A percentile compares a stretch with the other conserved stretches of the same genome.
These are phyloP conservation scores for Perkinsus olseni DNA, from an alignment of 169 alveolate species.

Conservation along the genomic window DNA sequence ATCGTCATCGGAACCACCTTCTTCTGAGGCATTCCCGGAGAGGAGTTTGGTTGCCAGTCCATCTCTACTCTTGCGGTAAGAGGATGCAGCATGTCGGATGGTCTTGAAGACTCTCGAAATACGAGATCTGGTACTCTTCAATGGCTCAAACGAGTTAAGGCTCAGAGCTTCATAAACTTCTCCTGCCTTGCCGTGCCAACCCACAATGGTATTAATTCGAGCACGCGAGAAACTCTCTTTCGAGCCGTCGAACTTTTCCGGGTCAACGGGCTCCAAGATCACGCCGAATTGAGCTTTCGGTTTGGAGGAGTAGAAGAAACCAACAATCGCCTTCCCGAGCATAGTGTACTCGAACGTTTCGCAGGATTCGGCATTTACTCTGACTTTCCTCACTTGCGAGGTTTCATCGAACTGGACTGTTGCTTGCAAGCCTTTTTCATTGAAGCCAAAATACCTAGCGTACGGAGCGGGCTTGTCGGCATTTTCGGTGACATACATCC, in stretches of 20 bases:
- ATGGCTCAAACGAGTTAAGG: too few species aligned
- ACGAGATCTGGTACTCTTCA: too few species aligned
- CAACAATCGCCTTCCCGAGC: background rate
- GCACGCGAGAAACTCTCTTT: background rate
- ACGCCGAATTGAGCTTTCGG: background rate
- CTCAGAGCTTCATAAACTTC: too few species aligned
- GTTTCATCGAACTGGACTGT: background rate
- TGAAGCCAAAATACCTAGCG: background rate
- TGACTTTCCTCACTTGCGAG: background rate
- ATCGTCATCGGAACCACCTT: too few species aligned
- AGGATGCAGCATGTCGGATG: too few species aligned
- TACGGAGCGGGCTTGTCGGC: background rate
- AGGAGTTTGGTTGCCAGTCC: too few species aligned
- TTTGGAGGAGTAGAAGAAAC: background rate
- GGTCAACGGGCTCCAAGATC: background rate
- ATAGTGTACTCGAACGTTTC: background rate
- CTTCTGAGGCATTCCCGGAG: too few species aligned
- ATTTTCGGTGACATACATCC: too few species aligned
- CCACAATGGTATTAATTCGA: background rate
- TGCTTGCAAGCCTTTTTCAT: background rate
- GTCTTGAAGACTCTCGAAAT: too few species aligned
- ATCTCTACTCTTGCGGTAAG: too few species aligned
- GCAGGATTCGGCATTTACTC: background rate
- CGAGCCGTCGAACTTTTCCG: background rate
- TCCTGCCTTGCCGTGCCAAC: too few species aligned